These are phyloP conservation scores for Colletotrichum sp. DNA, from an alignment of 2,329 filamentous ascomycete genomes.

Conservation along the genomic window DNA sequence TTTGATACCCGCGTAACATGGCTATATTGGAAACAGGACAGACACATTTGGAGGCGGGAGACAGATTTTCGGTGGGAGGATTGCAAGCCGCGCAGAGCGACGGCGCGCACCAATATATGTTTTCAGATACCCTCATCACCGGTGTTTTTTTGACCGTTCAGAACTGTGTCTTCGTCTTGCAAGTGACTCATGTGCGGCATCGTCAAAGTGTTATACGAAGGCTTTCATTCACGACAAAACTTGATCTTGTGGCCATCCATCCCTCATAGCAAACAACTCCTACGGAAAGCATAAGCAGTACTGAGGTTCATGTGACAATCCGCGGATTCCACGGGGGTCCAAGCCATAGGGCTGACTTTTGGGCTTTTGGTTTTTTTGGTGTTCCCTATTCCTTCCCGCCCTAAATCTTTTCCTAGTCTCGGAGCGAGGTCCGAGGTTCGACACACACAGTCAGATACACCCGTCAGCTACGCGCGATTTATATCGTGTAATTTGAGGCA, in stretches of 20 bases:
- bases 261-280: too few relatives aligned
- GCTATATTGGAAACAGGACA: background rate
- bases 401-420: background rate
- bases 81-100: background rate
- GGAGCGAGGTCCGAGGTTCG: background rate
- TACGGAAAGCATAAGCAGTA: too few relatives aligned
- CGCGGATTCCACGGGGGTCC: background rate
- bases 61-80: background rate
- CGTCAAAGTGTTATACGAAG: background rate
- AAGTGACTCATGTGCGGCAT: background rate
- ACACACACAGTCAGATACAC: accelerated
- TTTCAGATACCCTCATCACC: background rate
- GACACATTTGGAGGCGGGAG: background rate
- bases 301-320: background rate
- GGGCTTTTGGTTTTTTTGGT: too few relatives aligned
- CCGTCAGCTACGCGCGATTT: background rate
- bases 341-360: background rate
- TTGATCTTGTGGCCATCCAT: too few relatives aligned
- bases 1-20: background rate
- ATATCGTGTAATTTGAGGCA: background rate
- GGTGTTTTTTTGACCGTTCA: background rate
- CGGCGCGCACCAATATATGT: background rate
- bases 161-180: background rate
- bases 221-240: too few relatives aligned
- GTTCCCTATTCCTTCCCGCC: background rate